Conservation (phyloP, 495 filamentous ascomycete genomes). For the Aspergillus coremiiformis region DNA sequence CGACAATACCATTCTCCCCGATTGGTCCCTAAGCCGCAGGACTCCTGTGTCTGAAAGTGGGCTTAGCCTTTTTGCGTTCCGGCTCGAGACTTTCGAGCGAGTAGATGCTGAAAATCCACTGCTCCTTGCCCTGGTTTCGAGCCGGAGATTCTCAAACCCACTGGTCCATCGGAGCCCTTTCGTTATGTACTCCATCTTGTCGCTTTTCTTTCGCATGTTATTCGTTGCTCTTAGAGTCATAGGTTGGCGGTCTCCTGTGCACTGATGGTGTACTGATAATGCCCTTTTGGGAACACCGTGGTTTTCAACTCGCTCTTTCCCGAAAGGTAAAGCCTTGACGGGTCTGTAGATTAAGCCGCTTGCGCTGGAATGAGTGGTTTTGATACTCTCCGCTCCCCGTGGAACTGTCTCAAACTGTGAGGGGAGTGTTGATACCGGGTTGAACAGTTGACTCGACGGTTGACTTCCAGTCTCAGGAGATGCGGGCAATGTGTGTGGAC, state of each 20-base stretch:
- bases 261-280: not conserved
- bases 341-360: not conserved
- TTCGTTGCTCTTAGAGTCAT: not conserved
- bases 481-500: not conserved
- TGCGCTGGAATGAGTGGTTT: not conserved
- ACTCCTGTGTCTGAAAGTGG: not conserved
- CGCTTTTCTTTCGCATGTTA: not conserved
- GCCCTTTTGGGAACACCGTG: not conserved
- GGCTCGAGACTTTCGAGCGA: not conserved
- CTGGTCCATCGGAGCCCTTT: conserved; percentile 6
- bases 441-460: not conserved
- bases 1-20: conserved; percentile 12
- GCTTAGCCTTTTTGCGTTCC: not conserved
- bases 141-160: conserved; percentile 2
- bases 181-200: not conserved
- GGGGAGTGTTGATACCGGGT: not conserved
- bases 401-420: not conserved
- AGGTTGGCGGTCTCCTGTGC: not conserved
- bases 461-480: not conserved
- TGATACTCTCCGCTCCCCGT: not conserved
- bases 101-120: not conserved
- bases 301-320: conserved; percentile 1
- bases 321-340: not conserved
- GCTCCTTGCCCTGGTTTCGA: not conserved
- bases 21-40: conserved; percentile 2